These are phyloP conservation scores for Alliaria petiolata DNA, from an alignment of 345 rosid species.

Conservation along the genomic window DNA sequence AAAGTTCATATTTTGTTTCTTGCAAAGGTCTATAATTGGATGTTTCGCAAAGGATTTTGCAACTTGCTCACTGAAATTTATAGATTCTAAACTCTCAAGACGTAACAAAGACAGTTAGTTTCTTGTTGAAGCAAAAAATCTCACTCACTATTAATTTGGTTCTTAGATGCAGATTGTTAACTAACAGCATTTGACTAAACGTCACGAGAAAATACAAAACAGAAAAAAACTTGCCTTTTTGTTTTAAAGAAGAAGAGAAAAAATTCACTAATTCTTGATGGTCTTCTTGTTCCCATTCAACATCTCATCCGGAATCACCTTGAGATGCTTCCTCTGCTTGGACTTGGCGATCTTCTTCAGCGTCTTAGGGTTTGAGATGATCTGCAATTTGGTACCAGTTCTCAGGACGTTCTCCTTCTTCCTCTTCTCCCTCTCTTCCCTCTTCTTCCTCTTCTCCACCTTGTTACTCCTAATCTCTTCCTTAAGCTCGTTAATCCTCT, in stretches of 20 bases:
- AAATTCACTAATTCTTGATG: not conserved
- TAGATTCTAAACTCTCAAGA: not conserved
- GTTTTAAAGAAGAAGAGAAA: too few species aligned
- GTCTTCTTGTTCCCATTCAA: slow-evolving; percentile 26
- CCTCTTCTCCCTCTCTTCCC: slow-evolving; percentile 86
- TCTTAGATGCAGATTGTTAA: slow-evolving; percentile 5
- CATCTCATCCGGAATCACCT: slow-evolving; percentile 64
- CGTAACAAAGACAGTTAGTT: not conserved
- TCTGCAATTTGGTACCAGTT: slow-evolving; percentile 81
- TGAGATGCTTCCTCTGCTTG: slow-evolving; percentile 75
- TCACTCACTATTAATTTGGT: not conserved
- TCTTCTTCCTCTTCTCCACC: slow-evolving; percentile 77
- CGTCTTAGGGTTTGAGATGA: slow-evolving; percentile 75
- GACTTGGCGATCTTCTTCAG: slow-evolving; percentile 73
- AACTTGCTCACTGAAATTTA: not conserved
- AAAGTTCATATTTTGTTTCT: too few species aligned
- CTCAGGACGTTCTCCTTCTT: slow-evolving; percentile 77
- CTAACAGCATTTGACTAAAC: not conserved
- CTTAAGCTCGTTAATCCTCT: slow-evolving; percentile 71
- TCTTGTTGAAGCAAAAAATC: slow-evolving; percentile 14
- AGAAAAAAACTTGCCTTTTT: slow-evolving; percentile 9
- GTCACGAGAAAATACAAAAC: not conserved
- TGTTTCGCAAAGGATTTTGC: not conserved
- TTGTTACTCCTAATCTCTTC: slow-evolving; percentile 79
- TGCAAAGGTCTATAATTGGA: too few species aligned